Evolutionary conservation across 805 yeast genomes (phyloP).

Genomic region (Candida nitratophila): DNA sequence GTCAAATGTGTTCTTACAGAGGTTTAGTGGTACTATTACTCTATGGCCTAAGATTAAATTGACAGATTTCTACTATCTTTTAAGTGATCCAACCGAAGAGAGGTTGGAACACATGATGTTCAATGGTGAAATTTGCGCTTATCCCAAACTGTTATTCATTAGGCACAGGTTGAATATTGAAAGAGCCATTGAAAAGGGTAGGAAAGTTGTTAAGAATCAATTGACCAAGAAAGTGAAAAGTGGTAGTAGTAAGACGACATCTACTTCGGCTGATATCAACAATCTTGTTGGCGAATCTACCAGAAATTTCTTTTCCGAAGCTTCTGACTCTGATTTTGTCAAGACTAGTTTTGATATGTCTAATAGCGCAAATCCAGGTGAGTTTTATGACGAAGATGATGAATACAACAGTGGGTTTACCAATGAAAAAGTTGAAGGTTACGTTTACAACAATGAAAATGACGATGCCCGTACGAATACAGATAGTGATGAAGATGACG

Average conservation of each 20-base stretch:
- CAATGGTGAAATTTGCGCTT: conserved; percentile 60
- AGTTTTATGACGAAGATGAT: conserved; percentile 1
- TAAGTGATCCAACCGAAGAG: conserved; percentile 62
- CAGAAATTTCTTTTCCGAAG: background rate
- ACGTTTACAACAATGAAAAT: conserved; percentile 11
- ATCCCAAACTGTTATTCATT: conserved; percentile 59
- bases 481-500: background rate
- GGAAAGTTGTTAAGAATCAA: conserved; percentile 19
- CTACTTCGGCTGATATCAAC: too few relatives aligned
- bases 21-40: conserved; percentile 69
- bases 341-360: background rate
- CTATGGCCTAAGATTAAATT: conserved; percentile 64
- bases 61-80: conserved; percentile 53
- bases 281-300: background rate
- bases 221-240: background rate
- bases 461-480: conserved; percentile 3
- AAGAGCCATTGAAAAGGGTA: conserved; percentile 50
- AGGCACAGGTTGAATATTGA: conserved; percentile 61
- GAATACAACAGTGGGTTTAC: conserved; percentile 1
- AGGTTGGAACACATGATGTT: conserved; percentile 46
- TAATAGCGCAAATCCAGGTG: background rate
- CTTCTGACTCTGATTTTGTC: background rate
- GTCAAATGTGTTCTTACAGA: conserved; percentile 71
- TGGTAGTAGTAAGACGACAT: too few relatives aligned
- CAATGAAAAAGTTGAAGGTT: conserved; percentile 10